Base-by-base conservation (phyloP, 352 stramenopile species). In the Nothophytophthora sp. region DNA sequence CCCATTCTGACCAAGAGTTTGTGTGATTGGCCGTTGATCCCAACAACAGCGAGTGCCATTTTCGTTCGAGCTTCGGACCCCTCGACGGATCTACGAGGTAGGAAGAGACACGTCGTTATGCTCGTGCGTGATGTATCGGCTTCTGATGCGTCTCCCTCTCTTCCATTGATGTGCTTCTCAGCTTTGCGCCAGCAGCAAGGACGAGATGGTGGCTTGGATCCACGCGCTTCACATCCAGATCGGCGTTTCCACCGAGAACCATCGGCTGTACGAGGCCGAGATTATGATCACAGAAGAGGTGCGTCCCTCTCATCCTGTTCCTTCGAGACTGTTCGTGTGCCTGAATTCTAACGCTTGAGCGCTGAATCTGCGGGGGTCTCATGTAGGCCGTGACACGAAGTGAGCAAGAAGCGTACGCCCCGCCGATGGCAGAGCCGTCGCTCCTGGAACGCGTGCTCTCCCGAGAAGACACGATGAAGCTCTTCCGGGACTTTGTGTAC, bases 271-370 rank as follows among this genome's bases (percentile, higher is more conserved):
- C 35, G 76, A 92, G 47, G 84, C 84, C 9, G 84, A 94, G 45
- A 90, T 90, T 55, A 73, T 86, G 65, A 94, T 94, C 34, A 88
- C 83, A 4, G 84, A 94, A 74, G 81, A 92, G 53, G 83, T 92
- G 71, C 33, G 74, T 69, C 9, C 1, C 4, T 25, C 39, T 40
- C 5, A 19, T 24, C 5, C 23, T 47, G 10, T 12, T 33, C n/a
- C n/a, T 24, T 8, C n/a, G 24, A 44, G 32, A 2, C 11, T 38
- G 7, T 37, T 0, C 40, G 18, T 15, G 18, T n/a, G n/a, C n/a
- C n/a, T n/a, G n/a, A n/a, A n/a, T n/a, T n/a, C 34, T 58, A 48
- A 44, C 13, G n/a, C n/a, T n/a, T n/a, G n/a, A n/a, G n/a, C n/a
- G 11, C 44, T 27, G 22, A 38, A 29, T 22, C 6, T n/a, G n/a